A percentile compares a stretch with the other conserved stretches of the same genome.
Conservation (phyloP, 169 alveolate species). For the Plasmodium cynomolgi region DNA sequence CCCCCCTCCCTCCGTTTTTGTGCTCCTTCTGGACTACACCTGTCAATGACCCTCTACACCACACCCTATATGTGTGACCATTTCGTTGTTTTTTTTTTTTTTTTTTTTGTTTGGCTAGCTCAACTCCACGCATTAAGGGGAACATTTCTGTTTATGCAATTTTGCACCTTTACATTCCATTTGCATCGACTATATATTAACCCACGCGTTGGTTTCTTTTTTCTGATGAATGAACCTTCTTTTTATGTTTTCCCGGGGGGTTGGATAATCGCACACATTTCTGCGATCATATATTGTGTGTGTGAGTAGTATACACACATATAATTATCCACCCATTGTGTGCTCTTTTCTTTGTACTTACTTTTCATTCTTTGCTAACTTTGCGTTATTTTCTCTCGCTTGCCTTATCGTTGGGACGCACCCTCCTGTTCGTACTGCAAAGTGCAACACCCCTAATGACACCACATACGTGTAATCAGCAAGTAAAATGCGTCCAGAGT, state of each 20-base stretch:
- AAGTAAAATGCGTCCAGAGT: neutral
- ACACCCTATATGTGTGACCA: neutral
- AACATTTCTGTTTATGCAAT: neutral
- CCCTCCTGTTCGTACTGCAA: neutral
- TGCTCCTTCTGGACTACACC: neutral
- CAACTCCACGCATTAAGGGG: neutral
- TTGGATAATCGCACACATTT: neutral
- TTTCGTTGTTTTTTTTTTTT: neutral
- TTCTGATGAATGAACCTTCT: neutral
- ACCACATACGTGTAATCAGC: neutral
- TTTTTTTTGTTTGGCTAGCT: neutral
- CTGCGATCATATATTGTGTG: neutral
- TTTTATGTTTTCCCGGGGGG: neutral
- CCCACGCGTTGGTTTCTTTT: neutral
- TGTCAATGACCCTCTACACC: neutral
- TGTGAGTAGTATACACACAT: neutral
- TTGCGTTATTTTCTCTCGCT: neutral
- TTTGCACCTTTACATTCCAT: neutral
- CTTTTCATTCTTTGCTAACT: neutral
- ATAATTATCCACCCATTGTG: neutral
- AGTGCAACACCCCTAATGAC: neutral
- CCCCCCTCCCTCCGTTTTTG: neutral
- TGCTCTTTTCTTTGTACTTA: neutral
- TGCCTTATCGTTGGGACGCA: neutral
- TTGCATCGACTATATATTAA: neutral